Conservation (phyloP, 129 eudicot genomes). For the Chrysanthemum lavandulifolium region DNA sequence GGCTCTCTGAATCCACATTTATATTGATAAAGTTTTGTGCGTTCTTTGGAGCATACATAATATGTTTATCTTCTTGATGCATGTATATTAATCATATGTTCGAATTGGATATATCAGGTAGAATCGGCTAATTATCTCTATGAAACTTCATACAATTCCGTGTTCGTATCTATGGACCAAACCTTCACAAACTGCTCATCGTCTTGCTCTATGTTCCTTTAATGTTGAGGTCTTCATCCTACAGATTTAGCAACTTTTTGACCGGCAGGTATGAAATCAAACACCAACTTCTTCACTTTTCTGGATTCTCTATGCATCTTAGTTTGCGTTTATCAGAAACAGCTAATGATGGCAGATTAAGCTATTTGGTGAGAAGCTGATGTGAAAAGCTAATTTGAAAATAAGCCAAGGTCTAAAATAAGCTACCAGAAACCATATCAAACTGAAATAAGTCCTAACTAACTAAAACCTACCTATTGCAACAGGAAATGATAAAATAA, state of each 20-base stretch:
- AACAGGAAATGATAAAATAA: too few relatives aligned
- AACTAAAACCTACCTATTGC: too few relatives aligned
- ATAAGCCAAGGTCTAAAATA: too few relatives aligned
- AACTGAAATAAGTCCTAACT: too few relatives aligned
- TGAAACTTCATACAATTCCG: slow-evolving; percentile 57
- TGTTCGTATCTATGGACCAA: slow-evolving; percentile 86
- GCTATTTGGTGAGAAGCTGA: too few relatives aligned
- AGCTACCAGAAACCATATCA: too few relatives aligned
- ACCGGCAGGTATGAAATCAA: slow-evolving; percentile 70
- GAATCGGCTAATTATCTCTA: slow-evolving; percentile 74
- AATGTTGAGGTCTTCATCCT: slow-evolving; percentile 88
- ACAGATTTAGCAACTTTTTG: slow-evolving; percentile 91
- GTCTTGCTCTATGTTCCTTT: slow-evolving; percentile 91
- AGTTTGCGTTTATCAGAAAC: neutral
- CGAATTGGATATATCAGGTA: slow-evolving; percentile 44
- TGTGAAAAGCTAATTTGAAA: too few relatives aligned
- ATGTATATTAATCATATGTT: neutral
- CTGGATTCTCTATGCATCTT: neutral
- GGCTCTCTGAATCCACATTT: neutral
- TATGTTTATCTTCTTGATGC: neutral
- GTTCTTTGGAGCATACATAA: neutral
- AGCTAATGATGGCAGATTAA: too few relatives aligned
- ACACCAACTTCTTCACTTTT: slow-evolving; percentile 13
- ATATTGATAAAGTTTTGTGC: neutral
- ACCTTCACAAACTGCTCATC: slow-evolving; percentile 65